Evolutionary conservation across 176 grass and related monocot genomes (phyloP).

Genomic region (Carex kokanica): DNA sequence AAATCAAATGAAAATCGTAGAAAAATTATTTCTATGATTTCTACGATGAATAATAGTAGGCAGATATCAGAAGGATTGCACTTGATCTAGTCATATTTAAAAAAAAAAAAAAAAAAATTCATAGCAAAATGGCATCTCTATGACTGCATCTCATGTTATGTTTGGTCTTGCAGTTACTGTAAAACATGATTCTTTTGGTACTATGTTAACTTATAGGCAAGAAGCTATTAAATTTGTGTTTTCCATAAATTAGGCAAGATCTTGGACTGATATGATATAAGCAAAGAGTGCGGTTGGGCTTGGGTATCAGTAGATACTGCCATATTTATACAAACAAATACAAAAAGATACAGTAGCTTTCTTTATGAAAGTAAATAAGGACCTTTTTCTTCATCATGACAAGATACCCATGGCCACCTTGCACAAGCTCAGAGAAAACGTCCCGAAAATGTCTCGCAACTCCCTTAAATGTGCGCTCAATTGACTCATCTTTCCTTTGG

Average conservation of each 20-base stretch:
- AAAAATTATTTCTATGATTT: background rate
- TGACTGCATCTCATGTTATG: background rate
- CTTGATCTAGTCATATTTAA: background rate
- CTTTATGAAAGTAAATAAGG: background rate
- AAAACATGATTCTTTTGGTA: slow-evolving; percentile 9
- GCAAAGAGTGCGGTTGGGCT: background rate
- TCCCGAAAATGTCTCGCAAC: slow-evolving; percentile 91
- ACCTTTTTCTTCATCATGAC: slow-evolving; percentile 99
- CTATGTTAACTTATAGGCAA: background rate
- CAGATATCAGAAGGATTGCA: background rate
- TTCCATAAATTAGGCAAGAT: too few species aligned
- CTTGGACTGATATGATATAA: background rate
- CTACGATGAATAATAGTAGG: too few species aligned
- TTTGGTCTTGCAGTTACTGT: background rate
- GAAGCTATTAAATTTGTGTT: background rate
- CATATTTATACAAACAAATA: background rate
- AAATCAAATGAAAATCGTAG: background rate
- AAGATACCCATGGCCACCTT: slow-evolving; percentile 88
- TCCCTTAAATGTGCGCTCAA: slow-evolving; percentile 99
- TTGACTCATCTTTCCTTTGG: slow-evolving; percentile 98
- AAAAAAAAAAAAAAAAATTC: background rate
- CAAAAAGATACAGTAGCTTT: background rate
- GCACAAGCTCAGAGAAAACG: slow-evolving; percentile 92
- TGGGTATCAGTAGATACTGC: background rate
- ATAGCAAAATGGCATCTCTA: background rate